Evolutionary conservation across 768 basidiomycete genomes (phyloP), one percentile per base, ranked within the genome.

Genomic region (Lanmaoa rubissima): DNA sequence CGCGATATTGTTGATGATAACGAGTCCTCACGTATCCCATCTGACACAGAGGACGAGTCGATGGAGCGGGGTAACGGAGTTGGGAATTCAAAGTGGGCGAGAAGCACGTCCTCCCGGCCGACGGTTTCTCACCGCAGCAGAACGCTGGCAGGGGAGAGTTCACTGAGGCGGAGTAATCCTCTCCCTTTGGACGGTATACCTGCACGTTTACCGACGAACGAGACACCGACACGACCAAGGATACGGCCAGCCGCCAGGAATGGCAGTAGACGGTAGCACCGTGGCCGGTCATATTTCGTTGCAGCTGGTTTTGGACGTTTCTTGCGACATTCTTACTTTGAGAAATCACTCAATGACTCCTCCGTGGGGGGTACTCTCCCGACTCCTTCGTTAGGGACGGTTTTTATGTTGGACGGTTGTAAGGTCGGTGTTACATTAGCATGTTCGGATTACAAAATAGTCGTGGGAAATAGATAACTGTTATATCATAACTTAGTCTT

Each of bases 181-280:
- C 66, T 61, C 16, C 65, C 71, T 51, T 51, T 67, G 47, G 64
- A 68, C 3, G 70, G 74, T 41, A 65, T 71, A 51, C 75, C 76
- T 43, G 69, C 73, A 40, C 72, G 68, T 19, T 49, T 76, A 16
- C 74, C 72, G 26, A 74, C 65, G 51, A 78, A 81, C 54, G 84
- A 86, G 64, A 85, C 84, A 1, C 85, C 86, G 38, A 86, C 86
- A 24, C 75, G 84, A 53, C 83, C 85, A 19, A 79, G 85, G 54
- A 73, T 77, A 69, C 79, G 81, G 61, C 73, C 72, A 41, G 68
- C 69, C 21, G 69, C 71, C 42, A 71, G 73, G 58, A 61, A 65
- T 35, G 62, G 61, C 3, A 77, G 82, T 45, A 74, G 79, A 71
- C 81, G 84, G 62, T 84, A 73, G 68, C 59, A 44, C 17, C 26